Evolutionary conservation across 2,329 filamentous ascomycete species (phyloP).

Genomic region (Pseudogymnoascus verrucosus): DNA sequence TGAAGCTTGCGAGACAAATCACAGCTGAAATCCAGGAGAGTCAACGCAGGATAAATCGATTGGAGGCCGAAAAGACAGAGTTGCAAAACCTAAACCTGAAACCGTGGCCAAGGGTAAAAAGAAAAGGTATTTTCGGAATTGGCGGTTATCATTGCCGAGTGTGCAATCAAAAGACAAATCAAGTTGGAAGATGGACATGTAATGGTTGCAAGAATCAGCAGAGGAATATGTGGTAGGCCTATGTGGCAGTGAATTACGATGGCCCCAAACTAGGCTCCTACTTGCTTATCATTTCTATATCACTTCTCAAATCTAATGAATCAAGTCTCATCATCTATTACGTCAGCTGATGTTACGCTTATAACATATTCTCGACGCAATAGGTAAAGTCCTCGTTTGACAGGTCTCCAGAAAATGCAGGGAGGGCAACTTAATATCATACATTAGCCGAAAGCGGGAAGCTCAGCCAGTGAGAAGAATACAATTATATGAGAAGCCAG

Average conservation of each 20-base stretch:
- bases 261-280: background rate
- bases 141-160: background rate
- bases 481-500: background rate
- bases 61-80: background rate
- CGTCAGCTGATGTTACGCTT: background rate
- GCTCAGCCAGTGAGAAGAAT: background rate
- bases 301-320: background rate
- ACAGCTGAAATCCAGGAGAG: background rate
- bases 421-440: background rate
- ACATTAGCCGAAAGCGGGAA: background rate
- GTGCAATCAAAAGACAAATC: background rate
- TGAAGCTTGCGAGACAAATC: background rate
- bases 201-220: background rate
- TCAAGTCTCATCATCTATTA: background rate
- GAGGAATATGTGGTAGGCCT: background rate
- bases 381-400: background rate
- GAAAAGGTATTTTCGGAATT: background rate
- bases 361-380: background rate
- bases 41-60: background rate
- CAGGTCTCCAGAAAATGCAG: background rate
- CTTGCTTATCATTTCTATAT: background rate
- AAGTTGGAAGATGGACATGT: background rate
- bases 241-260: no score
- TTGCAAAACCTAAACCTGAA: background rate
- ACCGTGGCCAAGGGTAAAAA: background rate